phyloP scores from a whole-genome alignment of 2,329 filamentous ascomycete genomes.

The Fusarium haematococcum region DNA sequence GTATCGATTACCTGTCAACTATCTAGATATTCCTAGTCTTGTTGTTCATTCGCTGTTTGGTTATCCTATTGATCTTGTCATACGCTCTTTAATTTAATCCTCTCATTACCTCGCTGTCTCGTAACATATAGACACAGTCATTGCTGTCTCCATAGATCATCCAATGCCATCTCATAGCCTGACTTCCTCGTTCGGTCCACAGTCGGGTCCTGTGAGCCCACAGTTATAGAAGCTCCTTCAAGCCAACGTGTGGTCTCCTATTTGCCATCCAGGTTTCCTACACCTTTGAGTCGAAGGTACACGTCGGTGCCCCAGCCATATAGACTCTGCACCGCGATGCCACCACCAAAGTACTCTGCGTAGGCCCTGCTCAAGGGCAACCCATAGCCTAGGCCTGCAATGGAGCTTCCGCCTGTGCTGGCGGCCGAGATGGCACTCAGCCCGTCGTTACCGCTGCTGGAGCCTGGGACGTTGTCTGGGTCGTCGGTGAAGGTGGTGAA shows the following conservation, averaged over 20 bases:
- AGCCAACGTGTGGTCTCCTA: constrained; percentile 1
- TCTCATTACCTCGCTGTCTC: neutral
- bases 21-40: neutral
- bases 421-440: constrained; percentile 80
- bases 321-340: constrained; percentile 93
- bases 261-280: constrained; percentile 63
- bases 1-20: neutral
- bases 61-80: neutral
- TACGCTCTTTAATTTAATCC: neutral
- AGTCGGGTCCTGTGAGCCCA: neutral
- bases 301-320: constrained; percentile 90
- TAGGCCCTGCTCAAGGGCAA: constrained; percentile 91
- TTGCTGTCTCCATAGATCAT: neutral
- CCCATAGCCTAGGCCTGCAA: constrained; percentile 94
- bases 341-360: constrained; percentile 97
- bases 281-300: constrained; percentile 73
- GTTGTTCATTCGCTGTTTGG: neutral
- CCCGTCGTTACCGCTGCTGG: constrained; percentile 61
- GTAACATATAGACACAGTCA: neutral
- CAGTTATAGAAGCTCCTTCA: neutral
- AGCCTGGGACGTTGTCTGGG: constrained; percentile 53
- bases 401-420: constrained; percentile 80
- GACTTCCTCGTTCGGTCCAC: neutral
- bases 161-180: neutral
- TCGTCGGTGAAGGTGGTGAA: constrained; percentile 92